Conservation (phyloP, 148 eudicot species). For the Arctostaphylos glauca region DNA sequence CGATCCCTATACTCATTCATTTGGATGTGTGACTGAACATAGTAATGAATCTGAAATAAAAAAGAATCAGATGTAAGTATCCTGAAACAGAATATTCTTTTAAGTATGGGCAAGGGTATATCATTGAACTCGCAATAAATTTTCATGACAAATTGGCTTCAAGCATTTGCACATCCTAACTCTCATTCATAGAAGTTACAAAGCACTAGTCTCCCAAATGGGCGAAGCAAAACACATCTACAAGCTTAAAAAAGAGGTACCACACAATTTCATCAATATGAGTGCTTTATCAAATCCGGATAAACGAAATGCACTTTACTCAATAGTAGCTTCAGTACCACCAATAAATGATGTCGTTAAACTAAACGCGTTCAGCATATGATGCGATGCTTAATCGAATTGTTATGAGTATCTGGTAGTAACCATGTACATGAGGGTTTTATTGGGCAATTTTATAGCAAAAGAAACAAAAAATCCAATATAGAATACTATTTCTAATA, state of each 20-base stretch:
- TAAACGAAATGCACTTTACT: not conserved
- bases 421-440: no score
- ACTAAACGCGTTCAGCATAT: not conserved
- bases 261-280: not conserved
- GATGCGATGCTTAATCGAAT: not conserved
- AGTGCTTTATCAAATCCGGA: not conserved
- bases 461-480: no score
- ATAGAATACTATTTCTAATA: no score
- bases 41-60: constrained; percentile 65
- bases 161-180: not conserved
- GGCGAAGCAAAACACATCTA: not conserved
- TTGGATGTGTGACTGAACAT: constrained; percentile 95
- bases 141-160: not conserved
- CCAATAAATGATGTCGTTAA: not conserved
- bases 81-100: not conserved
- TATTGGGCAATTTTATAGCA: no score
- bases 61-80: constrained; percentile 2
- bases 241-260: not conserved
- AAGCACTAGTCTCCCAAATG: not conserved
- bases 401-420: no score
- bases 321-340: not conserved
- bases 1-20: constrained; percentile 97
- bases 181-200: not conserved
- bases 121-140: not conserved
- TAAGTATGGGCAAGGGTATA: not conserved